Base-by-base conservation (phyloP, 768 basidiomycete genomes). In the Rubroboletus pulcherrimus region DNA sequence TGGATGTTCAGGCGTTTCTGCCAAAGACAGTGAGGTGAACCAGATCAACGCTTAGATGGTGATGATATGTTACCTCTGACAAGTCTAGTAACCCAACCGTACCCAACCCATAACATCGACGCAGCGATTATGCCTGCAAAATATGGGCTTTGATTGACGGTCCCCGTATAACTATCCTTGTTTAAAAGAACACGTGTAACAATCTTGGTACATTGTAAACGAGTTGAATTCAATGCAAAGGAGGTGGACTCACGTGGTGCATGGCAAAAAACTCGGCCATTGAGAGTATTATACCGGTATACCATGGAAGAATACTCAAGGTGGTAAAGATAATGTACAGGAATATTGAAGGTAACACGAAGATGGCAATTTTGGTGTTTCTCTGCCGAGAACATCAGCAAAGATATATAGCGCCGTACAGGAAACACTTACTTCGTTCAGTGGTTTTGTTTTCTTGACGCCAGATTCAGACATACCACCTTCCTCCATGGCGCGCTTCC, bases 51-150 rank as follows among this genome's bases (percentile, higher is more conserved):
- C 2, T 24, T 2, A 21, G 21, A 34, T 33, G 31, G 7, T 45
- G 19, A 24, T 17, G 15, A 46, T 35, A 46, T 74, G 81, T 63
- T 68, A 91, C 90, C 85, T 65, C 78, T 76, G 8, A 93, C 75
- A 17, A 95, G 82, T 37, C 89, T 79, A 3, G 88, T 86, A 7
- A 85, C 70, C 93, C 94, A 98, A 50, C 82, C 83, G 53, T 82
- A 93, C 3, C 81, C 77, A 8, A 96, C 91, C 93, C 93, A 97
- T 37, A 93, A 67, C 66, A 98, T 81, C 4, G 89, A 91, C 2
- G 78, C 91, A 43, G 75, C 80, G 54, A 99, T 97, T 58, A 99
- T 93, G 10, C 91, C 89, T 1, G 92, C 84, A 64, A 98, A 95
- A 73, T 98, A 97, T 0, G 95, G 95, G 53, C 91, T 93, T 60